Evolutionary conservation across 768 basidiomycete species (phyloP).

Genomic region (Austroboletus festivus): DNA sequence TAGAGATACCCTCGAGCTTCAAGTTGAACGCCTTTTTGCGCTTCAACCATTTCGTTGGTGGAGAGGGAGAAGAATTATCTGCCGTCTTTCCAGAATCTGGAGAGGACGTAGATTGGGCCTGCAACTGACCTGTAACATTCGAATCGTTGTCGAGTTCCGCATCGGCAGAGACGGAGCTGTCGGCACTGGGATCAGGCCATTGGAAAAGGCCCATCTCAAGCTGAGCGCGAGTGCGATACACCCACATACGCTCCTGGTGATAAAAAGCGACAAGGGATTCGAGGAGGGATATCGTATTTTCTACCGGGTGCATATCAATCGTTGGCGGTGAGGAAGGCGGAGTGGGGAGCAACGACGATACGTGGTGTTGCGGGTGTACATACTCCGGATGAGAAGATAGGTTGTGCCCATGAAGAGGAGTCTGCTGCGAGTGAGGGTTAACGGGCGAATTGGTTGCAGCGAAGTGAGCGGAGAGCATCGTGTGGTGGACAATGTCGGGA

Average conservation of each 20-base stretch:
- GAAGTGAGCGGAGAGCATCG: constrained; percentile 71
- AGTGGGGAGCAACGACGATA: constrained; percentile 33
- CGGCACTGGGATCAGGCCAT: constrained; percentile 5
- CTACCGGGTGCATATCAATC: constrained; percentile 34
- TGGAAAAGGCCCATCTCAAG: constrained; percentile 48
- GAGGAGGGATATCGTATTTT: constrained; percentile 55
- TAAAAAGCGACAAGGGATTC: constrained; percentile 66
- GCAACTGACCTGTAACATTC: constrained; percentile 15
- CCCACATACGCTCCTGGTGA: constrained; percentile 69
- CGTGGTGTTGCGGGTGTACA: constrained; percentile 23
- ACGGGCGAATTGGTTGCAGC: constrained; percentile 13
- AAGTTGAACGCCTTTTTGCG: constrained; percentile 61
- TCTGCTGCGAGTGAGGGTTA: constrained; percentile 24
- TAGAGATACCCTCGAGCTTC: constrained; percentile 42
- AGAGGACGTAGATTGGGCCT: constrained; percentile 15
- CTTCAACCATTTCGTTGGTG: constrained; percentile 44
- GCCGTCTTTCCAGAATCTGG: constrained; percentile 27
- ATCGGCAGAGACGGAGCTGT: constrained; percentile 7
- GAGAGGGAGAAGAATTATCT: constrained; percentile 29
- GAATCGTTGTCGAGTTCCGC: constrained; percentile 21
- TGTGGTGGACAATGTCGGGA: constrained; percentile 3
- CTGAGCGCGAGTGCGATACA: constrained; percentile 59
- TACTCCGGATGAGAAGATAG: constrained; percentile 25
- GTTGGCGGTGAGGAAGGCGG: constrained; percentile 34
- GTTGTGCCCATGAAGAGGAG: constrained; percentile 24